A percentile compares a stretch with the other conserved stretches of the same genome.
These are phyloP conservation scores for Sclerotinia glacialis DNA, from an alignment of 2,329 filamentous ascomycete species.

Conservation along the genomic window DNA sequence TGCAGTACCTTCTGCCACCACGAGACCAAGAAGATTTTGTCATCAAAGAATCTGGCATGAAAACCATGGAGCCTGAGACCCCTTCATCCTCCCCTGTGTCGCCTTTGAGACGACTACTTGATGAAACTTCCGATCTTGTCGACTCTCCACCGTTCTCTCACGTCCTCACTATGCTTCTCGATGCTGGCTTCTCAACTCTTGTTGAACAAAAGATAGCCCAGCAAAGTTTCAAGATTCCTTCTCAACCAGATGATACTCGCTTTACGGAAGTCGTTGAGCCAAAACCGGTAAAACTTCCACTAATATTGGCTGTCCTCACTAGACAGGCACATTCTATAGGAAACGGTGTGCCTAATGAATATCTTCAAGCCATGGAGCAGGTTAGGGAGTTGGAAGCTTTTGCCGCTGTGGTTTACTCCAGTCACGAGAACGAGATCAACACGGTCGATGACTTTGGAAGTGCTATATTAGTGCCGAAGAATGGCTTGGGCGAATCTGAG, in stretches of 20 bases:
- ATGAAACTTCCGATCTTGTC: slow-evolving; percentile 93
- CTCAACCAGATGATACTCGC: slow-evolving; percentile 37
- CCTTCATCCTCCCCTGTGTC: slow-evolving; percentile 39
- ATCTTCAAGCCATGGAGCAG: slow-evolving; percentile 70
- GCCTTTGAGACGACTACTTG: slow-evolving; percentile 74
- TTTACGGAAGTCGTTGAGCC: slow-evolving; percentile 53
- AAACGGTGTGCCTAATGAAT: slow-evolving; percentile 69
- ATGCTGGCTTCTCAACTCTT: slow-evolving; percentile 80
- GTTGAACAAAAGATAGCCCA: slow-evolving; percentile 77
- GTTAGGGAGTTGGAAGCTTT: slow-evolving; percentile 78
- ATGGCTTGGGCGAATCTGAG: slow-evolving; percentile 25
- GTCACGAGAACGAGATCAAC: slow-evolving; percentile 70
- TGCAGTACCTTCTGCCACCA: slow-evolving; percentile 79
- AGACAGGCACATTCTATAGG: slow-evolving; percentile 89
- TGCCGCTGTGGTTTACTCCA: slow-evolving; percentile 82
- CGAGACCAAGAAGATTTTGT: slow-evolving; percentile 76
- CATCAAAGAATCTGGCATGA: slow-evolving; percentile 79
- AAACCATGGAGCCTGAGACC: slow-evolving; percentile 48
- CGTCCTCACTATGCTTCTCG: slow-evolving; percentile 81
- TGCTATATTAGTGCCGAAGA: slow-evolving; percentile 26
- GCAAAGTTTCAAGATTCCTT: slow-evolving; percentile 69
- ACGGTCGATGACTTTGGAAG: slow-evolving; percentile 31
- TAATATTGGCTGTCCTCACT: slow-evolving; percentile 83
- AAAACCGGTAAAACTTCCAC: slow-evolving; percentile 71
- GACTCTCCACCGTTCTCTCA: slow-evolving; percentile 89